These are phyloP conservation scores for Raphanus sativus DNA, from an alignment of 345 rosid genomes.

Conservation along the genomic window DNA sequence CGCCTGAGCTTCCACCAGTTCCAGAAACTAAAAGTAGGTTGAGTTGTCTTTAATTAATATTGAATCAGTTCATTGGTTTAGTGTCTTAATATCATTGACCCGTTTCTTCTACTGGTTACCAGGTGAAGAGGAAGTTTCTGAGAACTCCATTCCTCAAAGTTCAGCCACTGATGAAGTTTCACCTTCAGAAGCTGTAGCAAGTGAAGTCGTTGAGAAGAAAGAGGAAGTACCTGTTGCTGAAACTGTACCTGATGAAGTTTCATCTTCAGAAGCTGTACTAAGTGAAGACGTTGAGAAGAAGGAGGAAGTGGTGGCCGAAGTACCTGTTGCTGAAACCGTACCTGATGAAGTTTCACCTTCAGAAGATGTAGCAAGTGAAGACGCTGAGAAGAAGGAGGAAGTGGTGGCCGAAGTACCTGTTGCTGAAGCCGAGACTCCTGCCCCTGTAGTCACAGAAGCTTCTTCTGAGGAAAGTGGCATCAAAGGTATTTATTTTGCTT, in stretches of 20 bases:
- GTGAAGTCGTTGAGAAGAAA: slow-evolving; percentile 47
- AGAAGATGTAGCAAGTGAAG: slow-evolving; percentile 44
- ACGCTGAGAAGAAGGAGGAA: slow-evolving; percentile 46
- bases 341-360: slow-evolving; percentile 25
- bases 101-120: slow-evolving; percentile 26
- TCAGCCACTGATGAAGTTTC: slow-evolving; percentile 35
- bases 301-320: slow-evolving; percentile 46
- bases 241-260: slow-evolving; percentile 11
- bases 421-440: slow-evolving; percentile 33
- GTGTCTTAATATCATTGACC: slow-evolving; percentile 2
- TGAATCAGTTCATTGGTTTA: slow-evolving; percentile 14
- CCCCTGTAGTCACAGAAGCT: slow-evolving; percentile 39
- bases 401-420: slow-evolving; percentile 45
- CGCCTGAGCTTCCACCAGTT: slow-evolving; percentile 35
- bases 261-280: slow-evolving; percentile 42
- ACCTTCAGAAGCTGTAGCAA: slow-evolving; percentile 42
- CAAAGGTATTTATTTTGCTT: slow-evolving; percentile 47
- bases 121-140: slow-evolving; percentile 44
- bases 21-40: slow-evolving; percentile 44
- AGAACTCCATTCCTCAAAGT: slow-evolving; percentile 40
- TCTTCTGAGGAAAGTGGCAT: slow-evolving; percentile 39
- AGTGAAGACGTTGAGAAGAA: slow-evolving; percentile 47
- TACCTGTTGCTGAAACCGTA: slow-evolving; percentile 37
- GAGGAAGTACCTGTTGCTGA: slow-evolving; percentile 44
- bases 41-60: slow-evolving; percentile 3